phyloP scores from a whole-genome alignment of 768 basidiomycete genomes.

The Agaricus sinodeliciosus region DNA sequence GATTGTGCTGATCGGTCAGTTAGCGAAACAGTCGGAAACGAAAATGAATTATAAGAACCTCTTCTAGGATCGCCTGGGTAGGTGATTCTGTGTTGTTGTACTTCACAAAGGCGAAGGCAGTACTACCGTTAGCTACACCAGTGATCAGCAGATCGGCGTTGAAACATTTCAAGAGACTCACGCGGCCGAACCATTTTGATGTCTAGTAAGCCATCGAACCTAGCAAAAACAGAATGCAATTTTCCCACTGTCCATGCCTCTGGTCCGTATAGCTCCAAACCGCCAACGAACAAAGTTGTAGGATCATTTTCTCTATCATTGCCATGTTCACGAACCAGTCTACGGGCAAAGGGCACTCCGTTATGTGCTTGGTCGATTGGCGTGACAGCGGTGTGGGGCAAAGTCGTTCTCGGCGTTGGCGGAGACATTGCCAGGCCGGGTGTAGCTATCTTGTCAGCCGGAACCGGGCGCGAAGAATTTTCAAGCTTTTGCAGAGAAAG shows the following conservation, averaged over 20 bases:
- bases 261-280: slow-evolving; percentile 58
- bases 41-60: slow-evolving; percentile 35
- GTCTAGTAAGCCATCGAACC: slow-evolving; percentile 58
- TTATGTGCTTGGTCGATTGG: slow-evolving; percentile 35
- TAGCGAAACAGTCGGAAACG: not conserved
- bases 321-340: slow-evolving; percentile 17
- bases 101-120: slow-evolving; percentile 77
- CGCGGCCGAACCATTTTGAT: slow-evolving; percentile 63
- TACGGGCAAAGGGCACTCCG: slow-evolving; percentile 20
- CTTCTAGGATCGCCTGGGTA: slow-evolving; percentile 57
- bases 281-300: slow-evolving; percentile 70
- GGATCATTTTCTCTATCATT: slow-evolving; percentile 49
- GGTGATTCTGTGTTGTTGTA: slow-evolving; percentile 59
- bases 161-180: slow-evolving; percentile 23
- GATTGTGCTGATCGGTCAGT: slow-evolving; percentile 50
- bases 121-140: slow-evolving; percentile 47
- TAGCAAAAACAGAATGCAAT: slow-evolving; percentile 50
- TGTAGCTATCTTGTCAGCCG: slow-evolving; percentile 26
- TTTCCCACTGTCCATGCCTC: slow-evolving; percentile 65
- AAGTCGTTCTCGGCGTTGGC: slow-evolving; percentile 44
- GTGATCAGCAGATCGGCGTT: not conserved
- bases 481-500: not conserved
- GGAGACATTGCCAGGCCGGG: slow-evolving; percentile 42
- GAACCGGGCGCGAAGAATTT: not conserved
- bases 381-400: slow-evolving; percentile 41